These are phyloP conservation scores for Aspergillus sp. DNA, from an alignment of 2,329 filamentous ascomycete species.

Conservation along the genomic window DNA sequence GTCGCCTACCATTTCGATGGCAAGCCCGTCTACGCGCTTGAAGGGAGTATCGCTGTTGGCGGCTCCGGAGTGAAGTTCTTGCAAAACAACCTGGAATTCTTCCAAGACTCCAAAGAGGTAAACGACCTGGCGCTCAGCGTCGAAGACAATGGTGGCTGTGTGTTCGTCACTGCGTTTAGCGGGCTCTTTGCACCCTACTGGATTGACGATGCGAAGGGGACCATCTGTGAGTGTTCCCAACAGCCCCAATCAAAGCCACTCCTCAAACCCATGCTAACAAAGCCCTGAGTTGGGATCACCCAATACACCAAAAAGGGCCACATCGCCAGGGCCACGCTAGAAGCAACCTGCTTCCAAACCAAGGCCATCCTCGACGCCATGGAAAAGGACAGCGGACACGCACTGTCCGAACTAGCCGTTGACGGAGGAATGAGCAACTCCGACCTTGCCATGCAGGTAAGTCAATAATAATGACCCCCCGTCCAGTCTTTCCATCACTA, in stretches of 20 bases:
- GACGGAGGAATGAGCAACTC: slow-evolving; percentile 89
- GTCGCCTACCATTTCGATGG: slow-evolving; percentile 78
- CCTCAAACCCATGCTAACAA: slow-evolving; percentile 7
- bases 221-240: slow-evolving; percentile 60
- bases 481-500: background rate
- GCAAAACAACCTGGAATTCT: slow-evolving; percentile 63
- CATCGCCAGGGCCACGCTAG: slow-evolving; percentile 82
- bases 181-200: slow-evolving; percentile 91
- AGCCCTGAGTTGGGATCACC: slow-evolving; percentile 67
- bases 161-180: slow-evolving; percentile 87
- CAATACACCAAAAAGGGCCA: slow-evolving; percentile 83
- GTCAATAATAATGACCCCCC: slow-evolving; percentile 8
- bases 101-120: slow-evolving; percentile 61
- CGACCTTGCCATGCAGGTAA: slow-evolving; percentile 78
- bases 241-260: background rate
- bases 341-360: slow-evolving; percentile 90
- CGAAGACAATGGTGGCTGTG: slow-evolving; percentile 75
- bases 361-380: slow-evolving; percentile 92
- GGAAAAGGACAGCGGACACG: slow-evolving; percentile 79
- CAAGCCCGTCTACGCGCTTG: slow-evolving; percentile 74
- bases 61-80: slow-evolving; percentile 77
- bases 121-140: slow-evolving; percentile 64
- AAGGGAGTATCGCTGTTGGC: slow-evolving; percentile 80
- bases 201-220: slow-evolving; percentile 92
- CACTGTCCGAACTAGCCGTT: slow-evolving; percentile 74